Conservation (phyloP, 176 grass and related monocot genomes). For the Otatea glauca region DNA sequence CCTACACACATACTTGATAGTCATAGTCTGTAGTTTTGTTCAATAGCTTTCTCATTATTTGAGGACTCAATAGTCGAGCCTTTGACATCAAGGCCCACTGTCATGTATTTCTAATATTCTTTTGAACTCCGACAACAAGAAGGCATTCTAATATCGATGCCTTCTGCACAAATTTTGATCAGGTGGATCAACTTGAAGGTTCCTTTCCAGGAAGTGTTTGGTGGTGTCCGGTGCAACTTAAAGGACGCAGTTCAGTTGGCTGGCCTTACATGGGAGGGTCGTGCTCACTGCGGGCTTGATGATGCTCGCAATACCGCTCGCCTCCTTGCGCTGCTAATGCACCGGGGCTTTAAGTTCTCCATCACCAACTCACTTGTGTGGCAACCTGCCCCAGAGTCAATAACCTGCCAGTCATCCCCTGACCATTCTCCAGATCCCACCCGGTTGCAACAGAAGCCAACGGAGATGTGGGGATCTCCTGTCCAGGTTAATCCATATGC, state of each 20-base stretch:
- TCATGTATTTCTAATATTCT: conserved; percentile 10
- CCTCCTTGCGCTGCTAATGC: conserved; percentile 80
- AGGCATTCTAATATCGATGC: conserved; percentile 24
- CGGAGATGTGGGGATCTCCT: conserved; percentile 41
- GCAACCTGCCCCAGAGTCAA: conserved; percentile 39
- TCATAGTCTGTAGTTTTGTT: conserved; percentile 13
- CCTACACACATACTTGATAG: conserved; percentile 2
- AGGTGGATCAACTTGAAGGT: conserved; percentile 99
- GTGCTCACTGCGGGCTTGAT: conserved; percentile 89
- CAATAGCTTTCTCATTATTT: background rate
- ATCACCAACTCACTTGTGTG: conserved; percentile 80
- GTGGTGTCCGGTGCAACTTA: conserved; percentile 73
- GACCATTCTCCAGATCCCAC: conserved; percentile 33
- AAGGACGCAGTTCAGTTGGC: conserved; percentile 88
- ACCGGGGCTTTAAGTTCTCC: conserved; percentile 83
- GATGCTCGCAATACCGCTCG: conserved; percentile 93
- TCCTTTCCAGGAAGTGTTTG: conserved; percentile 83
- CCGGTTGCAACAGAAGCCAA: conserved; percentile 44
- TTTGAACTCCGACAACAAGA: background rate
- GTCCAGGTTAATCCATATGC: conserved; percentile 53
- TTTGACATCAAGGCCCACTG: background rate
- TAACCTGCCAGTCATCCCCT: conserved; percentile 44
- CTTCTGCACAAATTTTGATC: conserved; percentile 4
- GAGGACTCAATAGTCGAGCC: background rate
- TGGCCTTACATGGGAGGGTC: conserved; percentile 92